Evolutionary conservation across 371 early-diverging fungal species (phyloP).

Genomic region (Syncephalastrum monosporum): DNA sequence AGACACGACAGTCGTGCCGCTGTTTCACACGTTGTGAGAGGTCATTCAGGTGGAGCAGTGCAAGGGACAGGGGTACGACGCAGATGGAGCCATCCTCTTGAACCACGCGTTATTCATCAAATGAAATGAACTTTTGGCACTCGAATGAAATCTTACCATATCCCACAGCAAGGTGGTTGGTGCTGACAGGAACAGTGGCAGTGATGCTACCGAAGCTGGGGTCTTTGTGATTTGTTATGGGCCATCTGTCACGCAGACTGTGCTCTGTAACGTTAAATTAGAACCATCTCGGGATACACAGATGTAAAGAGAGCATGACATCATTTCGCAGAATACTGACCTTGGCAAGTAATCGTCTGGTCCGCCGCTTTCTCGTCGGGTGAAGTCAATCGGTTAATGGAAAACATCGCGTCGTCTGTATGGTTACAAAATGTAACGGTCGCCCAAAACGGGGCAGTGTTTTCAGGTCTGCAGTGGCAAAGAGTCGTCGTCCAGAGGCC

Average conservation of each 20-base stretch:
- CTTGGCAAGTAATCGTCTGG: background rate
- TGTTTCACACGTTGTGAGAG: conserved; percentile 24
- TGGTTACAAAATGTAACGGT: conserved; percentile 25
- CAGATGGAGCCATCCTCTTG: conserved; percentile 56
- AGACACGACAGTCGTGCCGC: conserved; percentile 21
- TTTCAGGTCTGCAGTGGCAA: background rate
- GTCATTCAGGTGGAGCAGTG: conserved; percentile 35
- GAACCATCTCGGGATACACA: background rate
- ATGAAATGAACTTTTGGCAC: background rate
- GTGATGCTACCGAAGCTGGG: conserved; percentile 41
- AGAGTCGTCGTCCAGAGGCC: background rate
- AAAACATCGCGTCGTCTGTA: conserved; percentile 19
- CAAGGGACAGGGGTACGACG: conserved; percentile 46
- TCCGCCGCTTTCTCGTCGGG: background rate
- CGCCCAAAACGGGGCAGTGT: background rate
- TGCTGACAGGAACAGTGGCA: conserved; percentile 48
- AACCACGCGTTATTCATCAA: background rate
- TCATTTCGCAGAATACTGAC: background rate
- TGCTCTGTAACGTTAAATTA: conserved; percentile 3
- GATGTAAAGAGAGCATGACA: background rate
- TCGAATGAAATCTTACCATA: conserved; percentile 37
- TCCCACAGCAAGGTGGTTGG: conserved; percentile 56
- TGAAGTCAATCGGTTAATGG: conserved; percentile 3
- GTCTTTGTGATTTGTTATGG: conserved; percentile 23
- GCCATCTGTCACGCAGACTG: conserved; percentile 33